Conservation (phyloP, 352 stramenopile species). For the Pythium dissimile region DNA sequence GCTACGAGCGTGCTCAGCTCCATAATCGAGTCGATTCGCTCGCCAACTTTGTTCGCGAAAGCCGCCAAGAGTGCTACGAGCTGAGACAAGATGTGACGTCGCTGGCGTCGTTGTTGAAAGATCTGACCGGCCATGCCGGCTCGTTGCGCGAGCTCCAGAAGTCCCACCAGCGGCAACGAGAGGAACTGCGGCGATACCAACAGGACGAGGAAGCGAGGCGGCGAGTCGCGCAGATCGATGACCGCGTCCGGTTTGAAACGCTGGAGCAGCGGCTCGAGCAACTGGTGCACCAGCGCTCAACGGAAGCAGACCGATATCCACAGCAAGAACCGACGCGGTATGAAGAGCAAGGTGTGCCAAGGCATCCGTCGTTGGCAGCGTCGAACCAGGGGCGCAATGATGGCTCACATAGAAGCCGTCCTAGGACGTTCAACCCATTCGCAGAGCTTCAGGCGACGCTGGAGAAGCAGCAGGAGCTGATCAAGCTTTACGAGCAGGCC, state of each 20-base stretch:
- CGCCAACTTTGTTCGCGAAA: background rate
- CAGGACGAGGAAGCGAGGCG: conserved; percentile 8
- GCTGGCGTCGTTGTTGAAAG: background rate
- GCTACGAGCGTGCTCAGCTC: background rate
- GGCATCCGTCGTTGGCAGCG: background rate
- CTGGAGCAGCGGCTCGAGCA: conserved; percentile 3
- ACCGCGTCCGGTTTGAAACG: background rate
- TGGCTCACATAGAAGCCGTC: background rate
- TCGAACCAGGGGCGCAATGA: background rate
- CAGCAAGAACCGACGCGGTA: background rate
- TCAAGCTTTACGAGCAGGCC: conserved; percentile 9
- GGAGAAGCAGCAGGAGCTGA: conserved; percentile 11
- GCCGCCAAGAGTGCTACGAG: background rate
- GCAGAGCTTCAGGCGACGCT: conserved; percentile 7
- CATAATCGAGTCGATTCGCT: background rate
- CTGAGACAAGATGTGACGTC: conserved; percentile 4
- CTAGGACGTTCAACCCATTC: conserved; percentile 8
- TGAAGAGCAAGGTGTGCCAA: background rate
- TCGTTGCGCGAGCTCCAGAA: background rate
- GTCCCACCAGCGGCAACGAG: conserved; percentile 2
- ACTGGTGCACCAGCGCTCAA: background rate
- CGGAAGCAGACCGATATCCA: background rate
- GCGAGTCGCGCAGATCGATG: conserved; percentile 4
- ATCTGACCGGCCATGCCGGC: background rate
- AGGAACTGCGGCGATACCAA: conserved; percentile 8